phyloP scores from a whole-genome alignment of 371 early-diverging fungal species.

The Apophysomyces sp. region DNA sequence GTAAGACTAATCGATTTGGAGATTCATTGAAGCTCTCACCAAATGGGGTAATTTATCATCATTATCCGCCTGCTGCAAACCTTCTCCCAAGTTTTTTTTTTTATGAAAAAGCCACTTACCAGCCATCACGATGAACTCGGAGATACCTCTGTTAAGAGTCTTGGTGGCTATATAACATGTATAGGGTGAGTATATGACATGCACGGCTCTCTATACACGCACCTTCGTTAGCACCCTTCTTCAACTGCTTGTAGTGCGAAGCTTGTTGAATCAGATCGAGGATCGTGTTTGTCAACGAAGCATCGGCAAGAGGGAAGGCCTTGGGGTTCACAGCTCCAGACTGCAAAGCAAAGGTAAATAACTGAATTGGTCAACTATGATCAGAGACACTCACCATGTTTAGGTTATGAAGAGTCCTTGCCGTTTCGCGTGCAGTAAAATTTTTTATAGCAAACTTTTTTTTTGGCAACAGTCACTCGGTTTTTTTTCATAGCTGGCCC shows the following conservation, averaged over 20 bases:
- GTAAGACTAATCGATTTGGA: conserved; percentile 27
- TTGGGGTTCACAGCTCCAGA: conserved; percentile 60
- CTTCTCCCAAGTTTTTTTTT: not conserved
- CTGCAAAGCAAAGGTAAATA: not conserved
- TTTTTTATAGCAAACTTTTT: not conserved
- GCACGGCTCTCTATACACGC: not conserved
- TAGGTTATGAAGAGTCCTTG: not conserved
- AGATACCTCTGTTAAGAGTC: conserved; percentile 98
- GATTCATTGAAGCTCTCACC: conserved; percentile 14
- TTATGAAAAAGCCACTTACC: conserved; percentile 34
- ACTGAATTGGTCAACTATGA: not conserved
- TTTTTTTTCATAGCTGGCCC: not conserved
- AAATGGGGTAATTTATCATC: conserved; percentile 14
- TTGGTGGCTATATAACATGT: conserved; percentile 77
- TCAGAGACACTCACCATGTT: not conserved
- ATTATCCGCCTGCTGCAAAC: conserved; percentile 2
- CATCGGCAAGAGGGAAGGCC: conserved; percentile 94
- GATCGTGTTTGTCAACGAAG: conserved; percentile 89
- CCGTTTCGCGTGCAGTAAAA: not conserved
- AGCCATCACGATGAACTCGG: conserved; percentile 98
- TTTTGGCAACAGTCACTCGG: not conserved
- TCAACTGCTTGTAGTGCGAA: conserved; percentile 97
- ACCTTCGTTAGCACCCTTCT: conserved; percentile 99
- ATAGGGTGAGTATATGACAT: not conserved
- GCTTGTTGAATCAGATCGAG: conserved; percentile 97